phyloP scores from a whole-genome alignment of 139 green algal genomes.

The Coelastrella sp. region DNA sequence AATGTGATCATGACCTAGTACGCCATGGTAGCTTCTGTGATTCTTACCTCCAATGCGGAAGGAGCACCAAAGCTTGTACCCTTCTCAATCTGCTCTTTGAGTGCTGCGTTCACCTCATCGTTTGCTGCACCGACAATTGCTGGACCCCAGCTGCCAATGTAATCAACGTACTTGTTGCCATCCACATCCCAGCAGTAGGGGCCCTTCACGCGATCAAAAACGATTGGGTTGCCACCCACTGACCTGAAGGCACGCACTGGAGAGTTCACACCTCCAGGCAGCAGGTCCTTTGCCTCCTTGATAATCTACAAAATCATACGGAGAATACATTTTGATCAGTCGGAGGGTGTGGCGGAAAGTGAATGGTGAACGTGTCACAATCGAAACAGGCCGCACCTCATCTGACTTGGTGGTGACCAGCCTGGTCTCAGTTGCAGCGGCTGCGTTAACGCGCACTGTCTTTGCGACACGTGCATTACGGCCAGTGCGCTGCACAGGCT shows the following conservation, averaged over 20 bases:
- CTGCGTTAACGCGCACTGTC: slow-evolving; percentile 17
- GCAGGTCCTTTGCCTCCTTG: slow-evolving; percentile 89
- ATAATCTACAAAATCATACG: slow-evolving; percentile 92
- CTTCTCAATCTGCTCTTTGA: slow-evolving; percentile 95
- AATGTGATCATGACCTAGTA: no score
- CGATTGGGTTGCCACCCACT: slow-evolving; percentile 96
- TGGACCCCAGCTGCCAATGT: slow-evolving; percentile 97
- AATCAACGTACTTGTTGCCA: slow-evolving; percentile 97
- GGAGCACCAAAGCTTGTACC: slow-evolving; percentile 98
- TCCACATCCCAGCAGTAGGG: slow-evolving; percentile 94
- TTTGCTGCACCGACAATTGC: slow-evolving; percentile 95
- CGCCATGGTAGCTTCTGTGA: neutral
- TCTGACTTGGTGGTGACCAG: slow-evolving; percentile 65
- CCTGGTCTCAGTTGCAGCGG: slow-evolving; percentile 17
- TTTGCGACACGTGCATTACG: neutral
- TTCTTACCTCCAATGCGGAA: slow-evolving; percentile 92
- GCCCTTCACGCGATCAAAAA: slow-evolving; percentile 98
- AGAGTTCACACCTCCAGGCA: slow-evolving; percentile 98
- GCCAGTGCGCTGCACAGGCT: slow-evolving; percentile 16
- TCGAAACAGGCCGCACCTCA: slow-evolving; percentile 49
- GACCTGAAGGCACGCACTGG: slow-evolving; percentile 69
- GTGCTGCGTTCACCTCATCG: slow-evolving; percentile 95
- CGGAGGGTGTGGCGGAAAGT: no score
- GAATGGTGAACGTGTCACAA: neutral
- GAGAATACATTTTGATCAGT: no score